Base-by-base conservation (phyloP, 371 early-diverging fungal genomes). In the Apophysomyces sp. region DNA sequence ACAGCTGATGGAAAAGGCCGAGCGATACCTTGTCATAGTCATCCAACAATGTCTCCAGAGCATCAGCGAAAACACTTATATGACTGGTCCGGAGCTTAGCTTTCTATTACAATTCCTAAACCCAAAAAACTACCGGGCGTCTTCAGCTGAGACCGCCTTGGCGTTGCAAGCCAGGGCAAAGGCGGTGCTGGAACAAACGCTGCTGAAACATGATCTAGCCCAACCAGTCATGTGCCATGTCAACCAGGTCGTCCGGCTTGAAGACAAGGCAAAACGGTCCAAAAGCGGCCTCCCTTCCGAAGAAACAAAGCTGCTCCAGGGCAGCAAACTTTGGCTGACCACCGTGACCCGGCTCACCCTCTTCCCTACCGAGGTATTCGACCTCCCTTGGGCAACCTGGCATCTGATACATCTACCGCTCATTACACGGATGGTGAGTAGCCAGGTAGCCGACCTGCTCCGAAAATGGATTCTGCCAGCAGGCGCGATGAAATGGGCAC, bases 261-360 rank as follows among this genome's bases (percentile, higher is more conserved):
- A 83, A 54, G 71, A 80, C 67, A 30, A 40, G 59, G 28, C 61
- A 52, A 24, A 77, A 65, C 49, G 54, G 18, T 15, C 52, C 52
- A 55, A 66, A 63, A 39, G 29, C 15, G 49, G 30, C 1, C 37
- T 55, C 0, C 15, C 74, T 2, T 26, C 60, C 7, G 68, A 78
- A n/a, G 72, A 71, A 6, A 58, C 68, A 12, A 76, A 71, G 28
- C 61, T 28, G n/a, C 13, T 76, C 4, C 74, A 78, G 32, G 65
- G 75, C 2, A 60, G 75, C n/a, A 69, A 66, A 28, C 70, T 84
- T 16, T 86, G 86, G 86, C 58, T 83, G 7, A 73, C 85, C 0
- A 83, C 83, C 1, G 65, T 84, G 41, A 76, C 78, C 55, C 74
- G 86, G 26, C 65, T 83, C 21, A 75, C 74, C 4, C 29, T 84